A percentile compares a stretch with the other conserved stretches of the same genome.
Evolutionary conservation across 1,284 basidiomycete genomes (phyloP).

Genomic region (Puccinia coronata): DNA sequence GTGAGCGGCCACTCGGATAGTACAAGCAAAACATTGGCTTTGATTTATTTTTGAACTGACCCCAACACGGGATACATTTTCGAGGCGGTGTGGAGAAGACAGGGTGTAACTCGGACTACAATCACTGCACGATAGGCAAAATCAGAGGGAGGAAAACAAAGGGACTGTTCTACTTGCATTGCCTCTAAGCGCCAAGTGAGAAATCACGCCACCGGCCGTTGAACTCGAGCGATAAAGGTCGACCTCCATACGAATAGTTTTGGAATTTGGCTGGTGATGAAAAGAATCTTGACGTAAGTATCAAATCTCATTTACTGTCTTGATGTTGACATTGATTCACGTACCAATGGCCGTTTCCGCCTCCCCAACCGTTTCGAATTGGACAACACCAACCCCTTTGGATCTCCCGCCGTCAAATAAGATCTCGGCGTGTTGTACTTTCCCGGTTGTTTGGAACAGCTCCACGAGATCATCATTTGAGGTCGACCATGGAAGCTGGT

Average conservation of each 20-base stretch:
- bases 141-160: too few relatives aligned
- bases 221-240: conserved; percentile 51
- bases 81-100: too few relatives aligned
- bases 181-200: background rate
- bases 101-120: too few relatives aligned
- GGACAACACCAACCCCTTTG: conserved; percentile 91
- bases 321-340: conserved; percentile 55
- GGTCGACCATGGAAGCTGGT: conserved; percentile 92
- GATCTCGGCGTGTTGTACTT: conserved; percentile 90
- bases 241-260: conserved; percentile 55
- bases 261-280: conserved; percentile 53
- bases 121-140: too few relatives aligned
- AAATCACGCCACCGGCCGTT: conserved; percentile 51
- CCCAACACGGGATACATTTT: too few relatives aligned
- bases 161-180: too few relatives aligned
- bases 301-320: background rate
- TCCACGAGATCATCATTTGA: conserved; percentile 98
- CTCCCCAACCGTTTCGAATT: conserved; percentile 82
- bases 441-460: conserved; percentile 94
- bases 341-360: conserved; percentile 83
- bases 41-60: too few relatives aligned
- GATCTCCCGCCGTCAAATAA: conserved; percentile 81
- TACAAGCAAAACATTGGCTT: too few relatives aligned
- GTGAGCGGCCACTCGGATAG: too few relatives aligned
- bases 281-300: conserved; percentile 61